A percentile compares a stretch with the other conserved stretches of the same genome.
phyloP scores from a whole-genome alignment of 768 basidiomycete species.

The Omphalotus guepiniiformis region DNA sequence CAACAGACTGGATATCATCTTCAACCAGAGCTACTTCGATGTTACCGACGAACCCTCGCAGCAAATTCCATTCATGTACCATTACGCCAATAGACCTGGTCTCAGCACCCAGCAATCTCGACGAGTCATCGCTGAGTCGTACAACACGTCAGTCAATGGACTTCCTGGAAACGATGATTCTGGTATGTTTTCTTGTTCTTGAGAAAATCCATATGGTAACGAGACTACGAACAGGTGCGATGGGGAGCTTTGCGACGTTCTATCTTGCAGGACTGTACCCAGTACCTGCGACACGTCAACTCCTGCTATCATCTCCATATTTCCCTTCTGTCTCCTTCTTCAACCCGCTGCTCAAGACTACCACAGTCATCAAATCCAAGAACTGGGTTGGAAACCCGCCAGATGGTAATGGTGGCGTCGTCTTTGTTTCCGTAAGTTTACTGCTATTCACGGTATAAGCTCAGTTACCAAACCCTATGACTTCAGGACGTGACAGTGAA shows the following conservation, averaged over 20 bases:
- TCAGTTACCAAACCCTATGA: not conserved
- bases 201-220: not conserved
- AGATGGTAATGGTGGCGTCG: constrained; percentile 46
- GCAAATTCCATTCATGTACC: constrained; percentile 68
- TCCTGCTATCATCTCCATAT: constrained; percentile 57
- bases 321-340: constrained; percentile 58
- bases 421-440: constrained; percentile 51
- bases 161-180: constrained; percentile 59
- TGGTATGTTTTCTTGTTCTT: not conserved
- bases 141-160: constrained; percentile 52
- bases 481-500: constrained; percentile 54
- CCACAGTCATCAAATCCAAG: constrained; percentile 49
- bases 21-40: constrained; percentile 58
- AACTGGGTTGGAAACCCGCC: constrained; percentile 50
- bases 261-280: constrained; percentile 60
- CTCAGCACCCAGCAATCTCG: constrained; percentile 55
- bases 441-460: not conserved
- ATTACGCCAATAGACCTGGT: constrained; percentile 60
- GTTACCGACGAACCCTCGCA: constrained; percentile 61
- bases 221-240: constrained; percentile 40
- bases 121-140: constrained; percentile 49
- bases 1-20: constrained; percentile 51
- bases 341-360: constrained; percentile 54
- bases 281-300: constrained; percentile 55
- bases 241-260: constrained; percentile 60